phyloP scores from a whole-genome alignment of 129 eudicot genomes.

The Artemisia tridentata region DNA sequence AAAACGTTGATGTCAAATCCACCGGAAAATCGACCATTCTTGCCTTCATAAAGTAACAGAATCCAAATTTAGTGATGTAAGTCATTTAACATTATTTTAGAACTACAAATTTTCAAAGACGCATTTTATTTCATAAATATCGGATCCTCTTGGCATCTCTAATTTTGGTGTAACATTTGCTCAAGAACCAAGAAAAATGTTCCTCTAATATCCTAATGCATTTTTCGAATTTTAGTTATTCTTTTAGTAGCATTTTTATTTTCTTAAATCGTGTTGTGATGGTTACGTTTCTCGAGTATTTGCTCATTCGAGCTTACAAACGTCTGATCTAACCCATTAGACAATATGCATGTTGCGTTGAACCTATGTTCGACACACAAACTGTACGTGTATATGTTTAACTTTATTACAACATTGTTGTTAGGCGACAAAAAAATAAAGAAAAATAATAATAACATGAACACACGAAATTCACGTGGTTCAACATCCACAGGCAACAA shows the following conservation, averaged over 20 bases:
- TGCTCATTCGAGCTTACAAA: neutral
- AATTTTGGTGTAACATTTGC: neutral
- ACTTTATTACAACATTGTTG: no score
- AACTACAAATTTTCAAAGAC: neutral
- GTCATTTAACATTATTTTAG: neutral
- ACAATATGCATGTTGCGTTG: neutral
- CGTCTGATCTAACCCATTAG: neutral
- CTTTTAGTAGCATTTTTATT: neutral
- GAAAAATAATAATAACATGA: no score
- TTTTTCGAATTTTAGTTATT: neutral
- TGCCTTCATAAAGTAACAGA: conserved; percentile 47
- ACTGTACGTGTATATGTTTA: no score
- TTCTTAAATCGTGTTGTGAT: neutral
- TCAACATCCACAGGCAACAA: no score
- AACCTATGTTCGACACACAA: neutral
- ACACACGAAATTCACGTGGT: no score
- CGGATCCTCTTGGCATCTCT: neutral
- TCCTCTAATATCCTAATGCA: neutral
- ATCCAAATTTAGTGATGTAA: neutral
- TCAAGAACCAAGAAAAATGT: neutral
- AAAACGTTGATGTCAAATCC: conserved; percentile 93
- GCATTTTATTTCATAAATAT: neutral
- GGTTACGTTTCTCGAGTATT: neutral
- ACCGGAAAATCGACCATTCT: conserved; percentile 81
- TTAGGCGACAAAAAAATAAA: no score